A percentile compares a stretch with the other conserved stretches of the same genome.
Evolutionary conservation across 495 filamentous ascomycete species (phyloP).

Genomic region (Talaromyces proteolyticus): DNA sequence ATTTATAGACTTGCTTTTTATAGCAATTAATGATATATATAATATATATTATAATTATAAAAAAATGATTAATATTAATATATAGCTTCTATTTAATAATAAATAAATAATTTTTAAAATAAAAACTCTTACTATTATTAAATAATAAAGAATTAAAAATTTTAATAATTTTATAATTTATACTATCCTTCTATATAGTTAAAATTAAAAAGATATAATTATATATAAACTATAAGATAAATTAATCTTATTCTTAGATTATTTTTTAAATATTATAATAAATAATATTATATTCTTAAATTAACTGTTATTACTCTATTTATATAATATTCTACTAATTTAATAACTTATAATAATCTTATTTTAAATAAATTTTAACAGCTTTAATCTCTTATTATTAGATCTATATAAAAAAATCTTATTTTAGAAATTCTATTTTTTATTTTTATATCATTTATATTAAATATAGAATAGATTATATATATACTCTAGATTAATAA

Average conservation of each 20-base stretch:
- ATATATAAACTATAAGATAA: neutral
- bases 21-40: neutral
- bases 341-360: neutral
- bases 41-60: neutral
- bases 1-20: neutral
- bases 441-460: neutral
- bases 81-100: neutral
- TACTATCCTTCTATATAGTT: neutral
- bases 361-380: conserved; percentile 1
- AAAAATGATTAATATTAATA: neutral
- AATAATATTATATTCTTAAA: neutral
- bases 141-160: neutral
- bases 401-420: conserved; percentile 1
- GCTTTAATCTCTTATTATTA: neutral
- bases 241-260: neutral
- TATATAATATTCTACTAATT: neutral
- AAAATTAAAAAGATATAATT: neutral
- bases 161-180: neutral
- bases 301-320: neutral
- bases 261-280: neutral
- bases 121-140: neutral
- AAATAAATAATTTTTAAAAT: neutral
- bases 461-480: neutral
- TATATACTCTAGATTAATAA: neutral
- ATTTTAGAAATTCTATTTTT: neutral